phyloP scores from a whole-genome alignment of 2,329 filamentous ascomycete genomes.

The Tolypocladium inflatum region DNA sequence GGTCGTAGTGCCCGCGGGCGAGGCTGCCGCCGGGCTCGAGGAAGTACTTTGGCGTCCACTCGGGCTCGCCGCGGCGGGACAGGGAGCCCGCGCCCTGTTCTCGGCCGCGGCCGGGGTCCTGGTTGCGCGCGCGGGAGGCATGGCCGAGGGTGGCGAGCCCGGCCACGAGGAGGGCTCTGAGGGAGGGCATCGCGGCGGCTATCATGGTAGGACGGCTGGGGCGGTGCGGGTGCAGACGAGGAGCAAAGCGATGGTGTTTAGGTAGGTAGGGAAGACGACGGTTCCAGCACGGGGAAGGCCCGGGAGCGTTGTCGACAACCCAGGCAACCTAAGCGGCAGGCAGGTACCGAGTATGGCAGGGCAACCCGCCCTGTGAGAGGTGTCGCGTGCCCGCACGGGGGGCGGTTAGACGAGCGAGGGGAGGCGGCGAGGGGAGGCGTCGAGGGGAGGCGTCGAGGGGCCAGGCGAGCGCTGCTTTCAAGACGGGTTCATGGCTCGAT shows the following conservation, averaged over 20 bases:
- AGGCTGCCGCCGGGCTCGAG: constrained; percentile 52
- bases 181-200: neutral
- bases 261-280: neutral
- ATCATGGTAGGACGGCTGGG: neutral
- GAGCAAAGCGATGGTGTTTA: neutral
- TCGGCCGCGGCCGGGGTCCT: no score
- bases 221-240: neutral
- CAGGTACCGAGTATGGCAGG: neutral
- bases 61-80: constrained; percentile 4
- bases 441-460: neutral
- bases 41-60: constrained; percentile 47
- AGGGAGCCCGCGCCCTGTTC: neutral
- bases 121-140: neutral
- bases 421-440: neutral
- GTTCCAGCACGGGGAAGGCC: neutral
- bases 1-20: constrained; percentile 63
- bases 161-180: neutral
- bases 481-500: neutral
- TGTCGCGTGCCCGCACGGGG: neutral
- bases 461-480: neutral
- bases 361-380: neutral
- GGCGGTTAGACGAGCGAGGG: neutral
- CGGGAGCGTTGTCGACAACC: neutral
- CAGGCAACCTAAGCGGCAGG: neutral
- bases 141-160: neutral